These are phyloP conservation scores for Cytospora paraplurivora DNA, from an alignment of 2,329 filamentous ascomycete genomes.

Conservation along the genomic window DNA sequence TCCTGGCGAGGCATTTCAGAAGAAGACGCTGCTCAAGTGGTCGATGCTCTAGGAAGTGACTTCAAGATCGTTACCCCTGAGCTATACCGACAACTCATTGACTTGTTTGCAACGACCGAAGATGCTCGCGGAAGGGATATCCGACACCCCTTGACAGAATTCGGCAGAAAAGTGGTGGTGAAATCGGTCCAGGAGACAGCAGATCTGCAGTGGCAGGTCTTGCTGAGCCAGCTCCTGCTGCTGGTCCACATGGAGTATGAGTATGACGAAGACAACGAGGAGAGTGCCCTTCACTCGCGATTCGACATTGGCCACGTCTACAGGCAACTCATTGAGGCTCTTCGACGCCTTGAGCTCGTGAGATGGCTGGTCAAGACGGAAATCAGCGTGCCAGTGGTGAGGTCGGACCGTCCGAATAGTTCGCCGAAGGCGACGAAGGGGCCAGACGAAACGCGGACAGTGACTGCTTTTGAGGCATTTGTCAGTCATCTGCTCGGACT, in stretches of 20 bases:
- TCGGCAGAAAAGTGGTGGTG: conserved; percentile 74
- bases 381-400: conserved; percentile 52
- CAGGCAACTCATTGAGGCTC: conserved; percentile 66
- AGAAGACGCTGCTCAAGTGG: conserved; percentile 74
- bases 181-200: conserved; percentile 79
- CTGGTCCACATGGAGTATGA: conserved; percentile 86
- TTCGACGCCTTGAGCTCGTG: conserved; percentile 75
- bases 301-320: conserved; percentile 72
- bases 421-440: conserved; percentile 43
- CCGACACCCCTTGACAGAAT: conserved; percentile 65
- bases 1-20: conserved; percentile 81
- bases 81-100: conserved; percentile 56
- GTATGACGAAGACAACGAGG: conserved; percentile 63
- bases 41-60: conserved; percentile 66
- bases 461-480: conserved; percentile 62
- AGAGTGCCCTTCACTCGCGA: conserved; percentile 62
- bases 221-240: conserved; percentile 81
- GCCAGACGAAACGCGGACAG: conserved; percentile 49
- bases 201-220: conserved; percentile 69
- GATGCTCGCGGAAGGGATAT: conserved; percentile 50
- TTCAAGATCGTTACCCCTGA: conserved; percentile 60
- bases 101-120: conserved; percentile 48
- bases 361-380: conserved; percentile 67
- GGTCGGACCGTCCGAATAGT: conserved; percentile 40
- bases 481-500: conserved; percentile 66